Conservation (phyloP, 208 protist genomes). For the Acanthamoeba healyi region DNA sequence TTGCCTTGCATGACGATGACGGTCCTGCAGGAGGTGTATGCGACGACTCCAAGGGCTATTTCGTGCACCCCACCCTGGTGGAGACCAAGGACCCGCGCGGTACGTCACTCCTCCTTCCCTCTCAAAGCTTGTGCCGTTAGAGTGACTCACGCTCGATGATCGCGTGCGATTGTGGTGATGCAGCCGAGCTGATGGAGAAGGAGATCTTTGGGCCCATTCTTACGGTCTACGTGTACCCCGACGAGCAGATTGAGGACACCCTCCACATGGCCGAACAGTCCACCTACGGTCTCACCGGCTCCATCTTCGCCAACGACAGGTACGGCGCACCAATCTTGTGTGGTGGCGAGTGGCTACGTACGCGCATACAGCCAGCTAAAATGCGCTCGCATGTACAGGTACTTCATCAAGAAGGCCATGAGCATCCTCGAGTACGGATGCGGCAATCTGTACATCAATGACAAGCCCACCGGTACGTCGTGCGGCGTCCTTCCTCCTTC, state of each 20-base stretch:
- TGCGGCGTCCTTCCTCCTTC: not conserved
- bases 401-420: slow-evolving; percentile 74
- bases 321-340: too few species aligned
- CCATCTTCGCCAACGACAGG: slow-evolving; percentile 92
- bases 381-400: slow-evolving; percentile 75
- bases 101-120: slow-evolving; percentile 27
- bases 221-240: slow-evolving; percentile 96
- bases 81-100: slow-evolving; percentile 93
- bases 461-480: slow-evolving; percentile 93
- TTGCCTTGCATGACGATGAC: too few species aligned
- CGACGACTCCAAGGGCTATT: slow-evolving; percentile 89
- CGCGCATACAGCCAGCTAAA: too few species aligned
- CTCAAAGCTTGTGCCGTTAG: slow-evolving; percentile 80
- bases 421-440: slow-evolving; percentile 84
- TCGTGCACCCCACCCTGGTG: slow-evolving; percentile 97
- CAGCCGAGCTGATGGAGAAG: slow-evolving; percentile 89
- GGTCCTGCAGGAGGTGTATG: slow-evolving; percentile 73
- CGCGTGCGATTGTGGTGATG: not conserved
- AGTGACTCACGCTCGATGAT: not conserved
- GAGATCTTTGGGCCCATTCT: slow-evolving; percentile 99
- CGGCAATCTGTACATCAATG: slow-evolving; percentile 99
- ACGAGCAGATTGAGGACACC: slow-evolving; percentile 93
- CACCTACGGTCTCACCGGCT: slow-evolving; percentile 95
- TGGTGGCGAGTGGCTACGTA: too few species aligned
- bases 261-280: slow-evolving; percentile 93